Evolutionary conservation across 2,329 filamentous ascomycete species (phyloP).

Genomic region (Bipolaris gigantea): DNA sequence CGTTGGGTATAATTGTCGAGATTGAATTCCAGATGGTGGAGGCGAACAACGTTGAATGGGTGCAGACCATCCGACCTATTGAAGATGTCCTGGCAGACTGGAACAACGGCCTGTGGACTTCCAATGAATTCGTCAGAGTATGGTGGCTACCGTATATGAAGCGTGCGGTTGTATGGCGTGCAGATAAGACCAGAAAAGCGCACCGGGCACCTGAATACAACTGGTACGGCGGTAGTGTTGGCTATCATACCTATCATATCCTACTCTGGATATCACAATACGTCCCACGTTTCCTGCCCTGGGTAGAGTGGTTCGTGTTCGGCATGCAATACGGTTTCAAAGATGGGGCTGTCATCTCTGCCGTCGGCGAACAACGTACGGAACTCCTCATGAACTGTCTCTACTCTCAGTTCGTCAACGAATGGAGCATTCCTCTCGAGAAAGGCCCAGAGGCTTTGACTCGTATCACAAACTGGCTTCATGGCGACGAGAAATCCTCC

Average conservation of each 20-base stretch:
- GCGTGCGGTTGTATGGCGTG: conserved; percentile 85
- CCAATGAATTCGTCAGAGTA: conserved; percentile 84
- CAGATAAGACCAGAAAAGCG: conserved; percentile 71
- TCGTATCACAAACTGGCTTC: conserved; percentile 84
- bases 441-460: conserved; percentile 85
- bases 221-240: conserved; percentile 81
- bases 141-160: conserved; percentile 98
- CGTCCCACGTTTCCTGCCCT: conserved; percentile 77
- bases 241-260: conserved; percentile 90
- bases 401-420: conserved; percentile 98
- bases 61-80: conserved; percentile 75
- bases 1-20: conserved; percentile 87
- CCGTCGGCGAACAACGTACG: conserved; percentile 75
- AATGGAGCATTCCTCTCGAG: conserved; percentile 89
- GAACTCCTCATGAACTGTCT: conserved; percentile 95
- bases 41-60: conserved; percentile 83
- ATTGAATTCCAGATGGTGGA: conserved; percentile 81
- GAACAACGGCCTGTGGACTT: conserved; percentile 75
- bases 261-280: conserved; percentile 79
- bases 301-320: conserved; percentile 95
- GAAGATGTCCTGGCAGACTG: conserved; percentile 70
- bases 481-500: conserved; percentile 69
- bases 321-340: conserved; percentile 95
- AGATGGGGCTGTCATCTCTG: conserved; percentile 67
- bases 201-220: conserved; percentile 62